Evolutionary conservation across 495 filamentous ascomycete species (phyloP), one percentile per base, ranked within the genome.

Genomic region (Neurospora sublineolata): DNA sequence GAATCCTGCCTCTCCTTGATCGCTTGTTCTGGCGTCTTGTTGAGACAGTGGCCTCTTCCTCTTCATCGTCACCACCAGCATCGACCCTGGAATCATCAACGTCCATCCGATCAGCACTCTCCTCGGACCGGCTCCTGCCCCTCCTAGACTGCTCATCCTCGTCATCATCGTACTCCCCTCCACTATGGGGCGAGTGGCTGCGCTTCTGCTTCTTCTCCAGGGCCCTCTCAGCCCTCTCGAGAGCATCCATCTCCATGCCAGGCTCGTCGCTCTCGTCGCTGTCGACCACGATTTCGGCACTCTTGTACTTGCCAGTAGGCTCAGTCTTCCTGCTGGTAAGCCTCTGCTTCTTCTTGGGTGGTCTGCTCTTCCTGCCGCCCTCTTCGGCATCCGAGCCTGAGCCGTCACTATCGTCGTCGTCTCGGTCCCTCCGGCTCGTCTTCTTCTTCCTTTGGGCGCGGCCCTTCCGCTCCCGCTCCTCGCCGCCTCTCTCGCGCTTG

Each of bases 251-350:
- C 46, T 74, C 77, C 6, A 72, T 73, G 10, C 78, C 84, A 67
- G 83, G 81, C 9, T 76, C 79, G 3, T 84, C 81, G 11, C 79
- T 82, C 16, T 82, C 87, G 37, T 85, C 87, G 70, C 89, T 91
- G 69, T 94, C 91, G 41, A 92, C 90, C 37, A 97, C 89, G 71
- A 91, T 86, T 79, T 96, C 93, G 42, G 83, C 89, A 70, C 89
- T 91, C 85, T 96, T 97, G 80, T 86, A 95, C 76, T 94, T 94
- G 52, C 52, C 27, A 60, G 73, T 79, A 20, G 74, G 74, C 39
- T 84, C 81, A 7, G 27, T 36, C 72, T 86, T 85, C 74, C 87
- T 85, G 75, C 87, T 87, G 6, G 86, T 86, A 41, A 89, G 84
- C 74, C 87, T 86, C 75, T 88, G 79, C 80, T 85, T 88, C 84